phyloP scores from a whole-genome alignment of 495 filamentous ascomycete species.

The Hypoxylon lenormandii region DNA sequence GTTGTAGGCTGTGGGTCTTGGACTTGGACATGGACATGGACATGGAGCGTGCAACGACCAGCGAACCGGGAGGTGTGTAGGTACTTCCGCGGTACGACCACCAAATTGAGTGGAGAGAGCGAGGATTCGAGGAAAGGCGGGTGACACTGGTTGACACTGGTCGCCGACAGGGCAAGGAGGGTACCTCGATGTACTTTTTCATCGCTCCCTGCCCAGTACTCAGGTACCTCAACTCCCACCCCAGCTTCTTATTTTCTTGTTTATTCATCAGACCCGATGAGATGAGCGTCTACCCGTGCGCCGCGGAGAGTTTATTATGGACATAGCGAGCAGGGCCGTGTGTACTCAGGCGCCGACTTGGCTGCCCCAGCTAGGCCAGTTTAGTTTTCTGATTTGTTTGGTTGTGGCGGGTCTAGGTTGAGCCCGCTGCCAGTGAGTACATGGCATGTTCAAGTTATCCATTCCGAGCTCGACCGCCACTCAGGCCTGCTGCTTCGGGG shows the following conservation, averaged over 20 bases:
- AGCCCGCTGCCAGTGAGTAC: not conserved
- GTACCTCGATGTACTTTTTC: constrained; percentile 42
- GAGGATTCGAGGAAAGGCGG: constrained; percentile 44
- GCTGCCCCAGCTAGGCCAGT: constrained; percentile 3
- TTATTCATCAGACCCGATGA: constrained; percentile 45
- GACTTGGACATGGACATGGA: not conserved
- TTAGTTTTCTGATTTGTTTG: not conserved
- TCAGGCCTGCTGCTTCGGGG: not conserved
- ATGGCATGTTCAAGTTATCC: no score
- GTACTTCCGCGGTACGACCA: constrained; percentile 50
- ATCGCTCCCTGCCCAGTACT: constrained; percentile 21
- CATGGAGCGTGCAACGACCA: constrained; percentile 43
- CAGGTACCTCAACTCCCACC: constrained; percentile 4
- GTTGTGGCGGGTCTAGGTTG: constrained; percentile 31
- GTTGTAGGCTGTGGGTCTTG: constrained; percentile 46
- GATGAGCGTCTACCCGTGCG: constrained; percentile 36
- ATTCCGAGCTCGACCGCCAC: constrained; percentile 6
- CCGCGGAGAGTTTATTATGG: constrained; percentile 38
- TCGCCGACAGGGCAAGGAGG: constrained; percentile 41
- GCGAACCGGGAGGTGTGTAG: constrained; percentile 49
- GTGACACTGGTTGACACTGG: constrained; percentile 51
- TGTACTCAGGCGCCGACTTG: constrained; percentile 38
- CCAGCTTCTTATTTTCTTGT: constrained; percentile 13
- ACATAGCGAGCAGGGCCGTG: constrained; percentile 38
- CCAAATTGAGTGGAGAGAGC: constrained; percentile 49